A percentile compares a stretch with the other conserved stretches of the same genome.
These are phyloP conservation scores for Paramyrothecium roridum DNA, from an alignment of 2,329 filamentous ascomycete species.

Conservation along the genomic window DNA sequence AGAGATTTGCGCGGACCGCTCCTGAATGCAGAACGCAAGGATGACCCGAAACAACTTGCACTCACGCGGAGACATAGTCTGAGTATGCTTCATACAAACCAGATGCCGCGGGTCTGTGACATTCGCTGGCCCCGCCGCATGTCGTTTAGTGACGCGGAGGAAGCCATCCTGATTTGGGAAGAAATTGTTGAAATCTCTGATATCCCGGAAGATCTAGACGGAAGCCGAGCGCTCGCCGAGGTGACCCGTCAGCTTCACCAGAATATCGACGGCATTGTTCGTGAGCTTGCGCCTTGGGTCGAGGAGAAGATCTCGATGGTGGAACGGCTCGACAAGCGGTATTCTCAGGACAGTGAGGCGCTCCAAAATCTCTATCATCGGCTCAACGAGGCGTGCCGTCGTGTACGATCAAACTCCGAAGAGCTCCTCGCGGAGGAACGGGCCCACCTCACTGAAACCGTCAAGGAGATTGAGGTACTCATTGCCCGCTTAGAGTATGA, in stretches of 20 bases:
- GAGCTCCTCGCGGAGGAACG: constrained; percentile 70
- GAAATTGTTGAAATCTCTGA: constrained; percentile 44
- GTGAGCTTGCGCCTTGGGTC: constrained; percentile 59
- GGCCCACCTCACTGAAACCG: constrained; percentile 62
- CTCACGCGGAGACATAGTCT: constrained; percentile 64
- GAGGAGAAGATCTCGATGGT: constrained; percentile 53
- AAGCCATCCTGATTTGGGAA: constrained; percentile 68
- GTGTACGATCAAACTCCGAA: constrained; percentile 63
- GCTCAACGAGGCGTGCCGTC: constrained; percentile 66
- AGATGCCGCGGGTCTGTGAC: constrained; percentile 43
- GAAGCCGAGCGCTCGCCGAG: constrained; percentile 38
- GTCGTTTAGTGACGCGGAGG: constrained; percentile 73
- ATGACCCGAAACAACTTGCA: constrained; percentile 39
- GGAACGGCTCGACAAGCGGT: constrained; percentile 57
- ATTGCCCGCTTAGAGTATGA: constrained; percentile 91
- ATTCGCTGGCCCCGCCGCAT: constrained; percentile 67
- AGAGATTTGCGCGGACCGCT: constrained; percentile 55
- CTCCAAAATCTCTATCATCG: constrained; percentile 67
- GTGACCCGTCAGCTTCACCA: constrained; percentile 54
- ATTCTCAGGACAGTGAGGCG: constrained; percentile 61
- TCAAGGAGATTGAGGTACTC: constrained; percentile 77
- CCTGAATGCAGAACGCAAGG: constrained; percentile 43
- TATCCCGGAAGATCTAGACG: constrained; percentile 17
- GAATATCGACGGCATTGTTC: constrained; percentile 48
- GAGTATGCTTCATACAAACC: constrained; percentile 26